These are phyloP conservation scores for Anthracocystis setariae DNA, from an alignment of 1,284 basidiomycete genomes.

Conservation along the genomic window DNA sequence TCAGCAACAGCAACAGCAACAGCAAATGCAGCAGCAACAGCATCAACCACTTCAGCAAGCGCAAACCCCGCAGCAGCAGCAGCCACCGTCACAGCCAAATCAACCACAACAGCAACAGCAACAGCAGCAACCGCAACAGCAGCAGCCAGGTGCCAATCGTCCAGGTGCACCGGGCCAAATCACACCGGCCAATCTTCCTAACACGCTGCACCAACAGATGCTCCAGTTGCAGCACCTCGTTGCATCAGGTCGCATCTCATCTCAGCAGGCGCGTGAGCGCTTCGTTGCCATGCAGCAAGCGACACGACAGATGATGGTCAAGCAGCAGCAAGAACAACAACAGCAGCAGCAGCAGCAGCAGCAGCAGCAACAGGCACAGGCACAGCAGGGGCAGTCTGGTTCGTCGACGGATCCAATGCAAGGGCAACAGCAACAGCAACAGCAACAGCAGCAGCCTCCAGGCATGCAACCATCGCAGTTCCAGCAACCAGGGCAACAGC, in stretches of 20 bases:
- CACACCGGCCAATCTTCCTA: constrained; percentile 36
- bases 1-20: constrained; percentile 11
- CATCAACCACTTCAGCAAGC: constrained; percentile 19
- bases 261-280: constrained; percentile 58
- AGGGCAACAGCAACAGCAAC: constrained; percentile 22
- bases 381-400: constrained; percentile 15
- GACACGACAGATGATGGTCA: constrained; percentile 48
- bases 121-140: neutral
- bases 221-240: constrained; percentile 56
- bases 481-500: constrained; percentile 11
- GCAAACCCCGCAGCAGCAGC: constrained; percentile 2
- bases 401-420: neutral
- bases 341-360: constrained; percentile 27
- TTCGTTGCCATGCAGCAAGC: constrained; percentile 59
- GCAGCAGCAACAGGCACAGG: constrained; percentile 18
- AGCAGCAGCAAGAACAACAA: constrained; percentile 34
- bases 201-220: constrained; percentile 55
- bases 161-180: constrained; percentile 15
- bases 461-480: constrained; percentile 1
- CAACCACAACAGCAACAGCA: constrained; percentile 15
- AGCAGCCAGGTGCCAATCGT: constrained; percentile 11
- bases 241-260: constrained; percentile 51
- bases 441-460: constrained; percentile 19
- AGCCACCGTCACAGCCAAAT: constrained; percentile 4
- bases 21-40: constrained; percentile 23